Conservation (phyloP, 371 early-diverging fungal species). For the Saksenaea oblongispora region DNA sequence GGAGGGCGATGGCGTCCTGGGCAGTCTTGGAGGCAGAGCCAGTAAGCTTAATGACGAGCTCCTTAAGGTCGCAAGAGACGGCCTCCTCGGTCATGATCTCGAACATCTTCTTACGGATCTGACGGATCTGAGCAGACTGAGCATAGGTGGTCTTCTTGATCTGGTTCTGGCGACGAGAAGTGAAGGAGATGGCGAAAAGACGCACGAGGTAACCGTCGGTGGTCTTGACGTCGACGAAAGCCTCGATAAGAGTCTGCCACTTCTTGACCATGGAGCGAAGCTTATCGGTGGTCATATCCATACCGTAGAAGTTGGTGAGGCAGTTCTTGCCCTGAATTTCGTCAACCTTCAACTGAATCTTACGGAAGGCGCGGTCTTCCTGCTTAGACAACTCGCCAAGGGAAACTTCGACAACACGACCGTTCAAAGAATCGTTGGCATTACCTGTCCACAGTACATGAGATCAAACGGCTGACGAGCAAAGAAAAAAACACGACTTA, state of each 20-base stretch:
- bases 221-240: constrained; percentile 98
- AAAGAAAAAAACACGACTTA: constrained; percentile 35
- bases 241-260: constrained; percentile 99
- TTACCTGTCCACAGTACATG: constrained; percentile 60
- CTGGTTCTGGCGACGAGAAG: constrained; percentile 95
- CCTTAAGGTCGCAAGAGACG: constrained; percentile 91
- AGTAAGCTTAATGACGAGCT: constrained; percentile 96
- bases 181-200: constrained; percentile 98
- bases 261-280: constrained; percentile 99
- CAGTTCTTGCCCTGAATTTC: constrained; percentile 99
- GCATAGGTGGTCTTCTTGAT: constrained; percentile 99
- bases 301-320: constrained; percentile 99
- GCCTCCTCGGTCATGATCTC: constrained; percentile 97
- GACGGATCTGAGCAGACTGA: constrained; percentile 95
- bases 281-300: constrained; percentile 99
- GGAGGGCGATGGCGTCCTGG: constrained; percentile 88
- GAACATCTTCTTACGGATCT: constrained; percentile 99
- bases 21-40: constrained; percentile 54
- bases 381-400: constrained; percentile 98
- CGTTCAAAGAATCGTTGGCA: constrained; percentile 96
- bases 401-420: constrained; percentile 98
- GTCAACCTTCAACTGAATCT: constrained; percentile 98
- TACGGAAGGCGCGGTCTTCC: constrained; percentile 96
- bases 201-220: constrained; percentile 99
- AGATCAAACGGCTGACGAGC: not conserved